Evolutionary conservation across 2,329 filamentous ascomycete genomes (phyloP).

Genomic region (Talaromyces marneffei): DNA sequence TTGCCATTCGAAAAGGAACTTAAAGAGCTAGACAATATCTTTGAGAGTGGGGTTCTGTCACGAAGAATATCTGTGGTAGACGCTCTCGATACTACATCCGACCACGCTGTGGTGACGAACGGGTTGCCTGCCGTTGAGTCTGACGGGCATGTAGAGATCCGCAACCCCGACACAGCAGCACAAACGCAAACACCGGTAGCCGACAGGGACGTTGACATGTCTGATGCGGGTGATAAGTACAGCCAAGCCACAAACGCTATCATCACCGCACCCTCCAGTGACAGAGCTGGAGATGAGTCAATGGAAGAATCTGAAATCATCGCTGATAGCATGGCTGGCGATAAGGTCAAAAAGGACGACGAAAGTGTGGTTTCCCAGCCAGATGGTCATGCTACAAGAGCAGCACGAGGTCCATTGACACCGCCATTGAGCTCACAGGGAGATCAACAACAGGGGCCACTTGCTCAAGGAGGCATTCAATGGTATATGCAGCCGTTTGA

Average conservation of each 20-base stretch:
- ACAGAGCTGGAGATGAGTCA: slow-evolving; percentile 15
- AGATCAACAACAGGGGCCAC: slow-evolving; percentile 42
- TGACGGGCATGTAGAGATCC: slow-evolving; percentile 12
- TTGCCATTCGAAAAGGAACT: slow-evolving; percentile 64
- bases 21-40: slow-evolving; percentile 66
- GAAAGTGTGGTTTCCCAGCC: slow-evolving; percentile 30
- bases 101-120: slow-evolving; percentile 43
- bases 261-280: slow-evolving; percentile 11
- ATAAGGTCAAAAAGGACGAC: slow-evolving; percentile 24
- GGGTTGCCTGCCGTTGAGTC: slow-evolving; percentile 19
- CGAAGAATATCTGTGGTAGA: slow-evolving; percentile 46
- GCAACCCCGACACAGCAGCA: slow-evolving; percentile 18
- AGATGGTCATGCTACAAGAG: slow-evolving; percentile 41
- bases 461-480: slow-evolving; percentile 70
- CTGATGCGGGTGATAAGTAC: slow-evolving; percentile 15
- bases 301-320: slow-evolving; percentile 33
- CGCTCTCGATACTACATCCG: slow-evolving; percentile 34
- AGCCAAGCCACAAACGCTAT: slow-evolving; percentile 6
- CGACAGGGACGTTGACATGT: slow-evolving; percentile 14
- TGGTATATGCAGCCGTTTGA: slow-evolving; percentile 86
- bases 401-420: slow-evolving; percentile 29
- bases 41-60: slow-evolving; percentile 60
- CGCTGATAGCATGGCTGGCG: slow-evolving; percentile 18
- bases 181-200: slow-evolving; percentile 19
- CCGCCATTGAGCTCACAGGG: slow-evolving; percentile 38